Base-by-base conservation (phyloP, 306 rosid genomes). In the Castanopsis chinensis region DNA sequence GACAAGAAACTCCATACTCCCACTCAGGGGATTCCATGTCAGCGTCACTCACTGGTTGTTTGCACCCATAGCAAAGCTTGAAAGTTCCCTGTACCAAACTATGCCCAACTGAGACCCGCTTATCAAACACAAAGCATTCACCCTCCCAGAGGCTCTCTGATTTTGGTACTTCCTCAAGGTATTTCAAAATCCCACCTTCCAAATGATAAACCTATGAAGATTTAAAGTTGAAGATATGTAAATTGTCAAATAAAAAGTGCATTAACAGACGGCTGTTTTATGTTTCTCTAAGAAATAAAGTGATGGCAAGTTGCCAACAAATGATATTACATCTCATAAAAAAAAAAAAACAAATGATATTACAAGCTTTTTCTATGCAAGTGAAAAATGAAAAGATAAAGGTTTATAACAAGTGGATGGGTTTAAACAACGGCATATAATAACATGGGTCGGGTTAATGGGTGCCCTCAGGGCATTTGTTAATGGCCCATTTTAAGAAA, bases 111-210 rank as follows among this genome's bases (percentile, higher is more conserved):
- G 99, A 92, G 18, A 90, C 98, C 74, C 98, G 89, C 86, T 92
- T 95, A 87, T 92, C 99, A 13, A 95, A 95, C 80, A 92, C 99
- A 77, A 95, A 95, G 78, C 99, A 92, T 79, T 95, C 99, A 15
- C 99, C 99, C 70, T 92, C 96, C 98, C 98, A 92, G 21, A 92
- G 88, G 85, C 99, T 95, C 74, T 91, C 91, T 74, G 83, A 73
- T 87, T 86, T 78, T 2, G 97, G 91, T 79, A 92, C 91, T 60
- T 92, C 96, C 79, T 95, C 99, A 2, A 95, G 92, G 80, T 95
- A 95, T 83, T 95, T 95, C 75, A 95, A 90, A 85, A 95, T 95
- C 81, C 98, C 99, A 80, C 99, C 99, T 85, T 95, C 94, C 72
- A 95, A 88, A 84, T 95, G 99, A 95, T 78, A 95, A 63, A 92